Base-by-base conservation (phyloP, 2,329 filamentous ascomycete species). In the Hypomyces rosellus region DNA sequence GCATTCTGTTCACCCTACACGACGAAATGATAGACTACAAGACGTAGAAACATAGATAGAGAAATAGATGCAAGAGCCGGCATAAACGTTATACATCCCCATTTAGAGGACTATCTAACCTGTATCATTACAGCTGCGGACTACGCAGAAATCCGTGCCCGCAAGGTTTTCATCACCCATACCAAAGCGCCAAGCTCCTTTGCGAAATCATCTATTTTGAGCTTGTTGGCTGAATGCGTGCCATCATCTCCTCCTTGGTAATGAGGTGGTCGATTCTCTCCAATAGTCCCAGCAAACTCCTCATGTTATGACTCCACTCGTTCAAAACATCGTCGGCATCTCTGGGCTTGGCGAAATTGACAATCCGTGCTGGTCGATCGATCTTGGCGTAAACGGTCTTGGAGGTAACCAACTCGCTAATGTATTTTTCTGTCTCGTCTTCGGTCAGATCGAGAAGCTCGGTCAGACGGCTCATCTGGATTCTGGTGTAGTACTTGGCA, bases 171-270 rank as follows among this genome's bases (percentile, higher is more conserved):
- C 43, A 45, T 34, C 36, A 34, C 37, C 25, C 9, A 11, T 30
- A 30, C 25, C 25, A 30, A 30, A 30, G 25, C 25, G 25, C 25
- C 25, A 56, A 55, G 49, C 49, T 49, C 41, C 48, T 18, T 49
- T 46, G 39, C 33, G 36, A 33, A 38, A 34, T 53, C 43, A 25
- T 60, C 58, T 67, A 66, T 63, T 68, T 63, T 49, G 67, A 65
- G 53, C 66, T 67, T 45, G 70, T 72, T 5, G 89, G 89, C 69
- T 93, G 86, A 63, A 99, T 97, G 53, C 91, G 81, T 38, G 93
- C 93, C 93, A 99, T 99, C 93, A 99, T 99, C 78, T 99, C 93
- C 73, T 99, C 93, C 78, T 97, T 97, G 49, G 95, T 99, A 64
- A 99, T 99, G 63, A 99, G 77, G 69, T 99, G 93, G 66, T 99